Conservation (phyloP, 768 basidiomycete species). For the Serendipita sp. region DNA sequence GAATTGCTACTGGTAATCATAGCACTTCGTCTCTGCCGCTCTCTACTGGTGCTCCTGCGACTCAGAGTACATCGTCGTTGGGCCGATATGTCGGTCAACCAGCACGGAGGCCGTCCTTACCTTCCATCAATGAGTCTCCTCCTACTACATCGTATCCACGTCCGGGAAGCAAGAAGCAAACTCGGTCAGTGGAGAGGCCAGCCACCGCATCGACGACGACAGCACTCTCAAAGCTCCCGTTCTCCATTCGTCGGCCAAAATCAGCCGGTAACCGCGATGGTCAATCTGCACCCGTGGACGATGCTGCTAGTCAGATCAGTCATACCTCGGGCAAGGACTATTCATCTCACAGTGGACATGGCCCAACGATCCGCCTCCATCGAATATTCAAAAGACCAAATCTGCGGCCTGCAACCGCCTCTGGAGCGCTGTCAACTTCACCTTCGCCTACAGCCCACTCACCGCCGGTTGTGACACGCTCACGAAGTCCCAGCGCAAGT, state of each 20-base stretch:
- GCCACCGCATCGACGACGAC: not conserved
- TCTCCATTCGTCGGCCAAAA: not conserved
- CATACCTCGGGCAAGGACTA: not conserved
- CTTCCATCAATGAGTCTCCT: not conserved
- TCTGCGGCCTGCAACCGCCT: not conserved
- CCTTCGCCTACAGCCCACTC: not conserved
- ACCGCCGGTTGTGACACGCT: not conserved
- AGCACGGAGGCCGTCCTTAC: not conserved
- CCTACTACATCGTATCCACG: not conserved
- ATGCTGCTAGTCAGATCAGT: not conserved
- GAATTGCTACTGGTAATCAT: not conserved
- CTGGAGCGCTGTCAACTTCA: not conserved
- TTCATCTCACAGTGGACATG: not conserved
- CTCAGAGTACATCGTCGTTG: not conserved
- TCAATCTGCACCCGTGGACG: not conserved
- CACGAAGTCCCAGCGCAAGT: not conserved
- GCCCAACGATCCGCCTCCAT: not conserved
- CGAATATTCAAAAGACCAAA: not conserved
- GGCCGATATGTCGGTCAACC: not conserved
- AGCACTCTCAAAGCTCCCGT: not conserved
- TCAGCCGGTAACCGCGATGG: not conserved
- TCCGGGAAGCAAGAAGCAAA: not conserved
- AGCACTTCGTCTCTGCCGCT: not conserved
- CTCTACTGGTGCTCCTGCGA: not conserved
- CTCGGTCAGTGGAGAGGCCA: not conserved